phyloP scores from a whole-genome alignment of 805 yeast species.

The Yarrowia keelungensis region DNA sequence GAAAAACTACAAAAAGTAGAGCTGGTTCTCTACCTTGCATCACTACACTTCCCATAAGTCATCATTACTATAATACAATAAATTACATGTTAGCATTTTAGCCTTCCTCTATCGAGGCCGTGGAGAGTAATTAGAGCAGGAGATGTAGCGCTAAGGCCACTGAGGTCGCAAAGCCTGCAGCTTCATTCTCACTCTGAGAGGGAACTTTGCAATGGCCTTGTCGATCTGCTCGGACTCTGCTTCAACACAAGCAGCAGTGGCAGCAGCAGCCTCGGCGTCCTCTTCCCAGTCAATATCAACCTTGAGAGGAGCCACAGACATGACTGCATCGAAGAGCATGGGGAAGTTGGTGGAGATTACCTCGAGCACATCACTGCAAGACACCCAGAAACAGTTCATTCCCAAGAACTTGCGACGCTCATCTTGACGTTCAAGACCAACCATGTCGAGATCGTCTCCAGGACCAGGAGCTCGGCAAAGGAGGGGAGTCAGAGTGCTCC shows the following conservation, averaged over 20 bases:
- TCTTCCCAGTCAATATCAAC: conserved; percentile 37
- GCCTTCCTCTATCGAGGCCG: background rate
- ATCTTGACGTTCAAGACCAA: conserved; percentile 25
- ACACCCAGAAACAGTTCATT: conserved; percentile 39
- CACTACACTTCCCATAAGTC: too few species aligned
- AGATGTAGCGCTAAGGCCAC: conserved; percentile 2
- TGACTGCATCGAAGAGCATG: conserved; percentile 15
- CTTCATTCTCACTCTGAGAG: conserved; percentile 30
- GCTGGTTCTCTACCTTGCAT: too few species aligned
- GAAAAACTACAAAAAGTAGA: too few species aligned
- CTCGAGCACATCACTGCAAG: conserved; percentile 23
- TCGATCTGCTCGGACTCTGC: conserved; percentile 33
- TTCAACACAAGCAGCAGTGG: conserved; percentile 20
- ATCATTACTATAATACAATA: conserved; percentile 37
- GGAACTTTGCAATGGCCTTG: conserved; percentile 21
- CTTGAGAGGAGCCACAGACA: conserved; percentile 33
- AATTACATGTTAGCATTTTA: conserved; percentile 38
- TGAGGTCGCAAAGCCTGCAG: conserved; percentile 27
- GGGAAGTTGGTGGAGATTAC: conserved; percentile 22
- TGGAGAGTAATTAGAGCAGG: too few species aligned
- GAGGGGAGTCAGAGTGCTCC: conserved; percentile 49
- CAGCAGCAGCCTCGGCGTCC: conserved; percentile 22
- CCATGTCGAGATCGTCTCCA: conserved; percentile 6
- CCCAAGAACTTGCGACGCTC: conserved; percentile 34
- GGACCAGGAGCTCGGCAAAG: conserved; percentile 43